Percentiles rank a stretch among this genome's conserved stretches.
These are phyloP conservation scores for Sporothrix euskadiensis DNA, from an alignment of 2,329 filamentous ascomycete genomes.

Conservation along the genomic window DNA sequence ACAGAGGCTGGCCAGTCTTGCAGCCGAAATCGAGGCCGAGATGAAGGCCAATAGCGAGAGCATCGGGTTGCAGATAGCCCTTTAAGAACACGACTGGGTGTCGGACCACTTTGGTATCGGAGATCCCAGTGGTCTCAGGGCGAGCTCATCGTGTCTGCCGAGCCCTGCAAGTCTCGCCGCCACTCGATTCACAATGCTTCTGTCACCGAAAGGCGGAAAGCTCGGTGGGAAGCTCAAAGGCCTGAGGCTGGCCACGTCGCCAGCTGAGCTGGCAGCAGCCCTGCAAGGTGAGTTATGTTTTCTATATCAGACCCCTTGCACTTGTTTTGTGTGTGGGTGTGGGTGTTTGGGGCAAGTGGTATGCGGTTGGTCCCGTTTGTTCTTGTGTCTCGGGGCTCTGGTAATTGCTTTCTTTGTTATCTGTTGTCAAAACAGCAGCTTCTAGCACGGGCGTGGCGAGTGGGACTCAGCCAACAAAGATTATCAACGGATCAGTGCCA, in stretches of 20 bases:
- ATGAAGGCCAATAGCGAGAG: conserved; percentile 74
- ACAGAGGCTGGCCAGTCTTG: conserved; percentile 71
- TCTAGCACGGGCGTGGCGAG: not conserved
- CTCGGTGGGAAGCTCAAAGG: conserved; percentile 79
- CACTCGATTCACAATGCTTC: conserved; percentile 50
- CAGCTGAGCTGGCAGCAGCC: conserved; percentile 60
- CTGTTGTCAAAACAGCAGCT: not conserved
- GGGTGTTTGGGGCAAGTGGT: not conserved
- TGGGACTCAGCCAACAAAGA: not conserved
- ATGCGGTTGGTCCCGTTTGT: too few relatives aligned
- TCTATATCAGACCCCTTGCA: not conserved
- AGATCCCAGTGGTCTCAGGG: conserved; percentile 35
- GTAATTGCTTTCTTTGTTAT: too few relatives aligned
- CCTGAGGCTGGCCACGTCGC: conserved; percentile 73
- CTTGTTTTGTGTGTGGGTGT: not conserved
- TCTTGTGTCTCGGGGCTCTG: not conserved
- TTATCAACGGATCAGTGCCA: not conserved
- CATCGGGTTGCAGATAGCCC: conserved; percentile 78
- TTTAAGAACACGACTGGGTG: conserved; percentile 84
- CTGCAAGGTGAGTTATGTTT: conserved; percentile 49
- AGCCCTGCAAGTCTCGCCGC: conserved; percentile 43
- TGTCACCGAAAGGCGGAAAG: conserved; percentile 65
- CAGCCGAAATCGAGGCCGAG: conserved; percentile 75
- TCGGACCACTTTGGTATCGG: conserved; percentile 73
- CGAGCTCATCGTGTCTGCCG: conserved; percentile 29